phyloP scores from a whole-genome alignment of 2,329 filamentous ascomycete species.

The Hypoxylon sp. region DNA sequence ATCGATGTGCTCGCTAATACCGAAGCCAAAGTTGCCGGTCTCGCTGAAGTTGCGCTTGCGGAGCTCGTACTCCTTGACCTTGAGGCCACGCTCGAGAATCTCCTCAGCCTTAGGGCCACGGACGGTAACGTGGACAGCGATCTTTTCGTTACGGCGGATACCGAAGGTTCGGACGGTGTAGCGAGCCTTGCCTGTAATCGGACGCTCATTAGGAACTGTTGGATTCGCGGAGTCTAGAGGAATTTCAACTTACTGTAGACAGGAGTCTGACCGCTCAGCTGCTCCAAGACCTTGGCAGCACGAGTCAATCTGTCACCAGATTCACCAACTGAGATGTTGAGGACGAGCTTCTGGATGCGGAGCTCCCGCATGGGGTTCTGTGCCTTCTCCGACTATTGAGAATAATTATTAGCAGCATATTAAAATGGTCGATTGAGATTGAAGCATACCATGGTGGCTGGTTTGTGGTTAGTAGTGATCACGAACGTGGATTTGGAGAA shows the following conservation, averaged over 20 bases:
- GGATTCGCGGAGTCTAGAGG: conserved; percentile 32
- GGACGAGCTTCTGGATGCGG: conserved; percentile 81
- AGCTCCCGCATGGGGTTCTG: conserved; percentile 99
- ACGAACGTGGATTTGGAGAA: conserved; percentile 38
- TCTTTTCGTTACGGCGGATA: conserved; percentile 99
- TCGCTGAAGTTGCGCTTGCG: conserved; percentile 99
- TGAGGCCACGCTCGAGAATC: conserved; percentile 99
- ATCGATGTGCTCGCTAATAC: conserved; percentile 99
- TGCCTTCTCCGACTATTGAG: conserved; percentile 82
- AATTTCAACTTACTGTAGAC: conserved; percentile 86
- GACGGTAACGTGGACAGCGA: conserved; percentile 98
- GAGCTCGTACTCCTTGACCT: conserved; percentile 99
- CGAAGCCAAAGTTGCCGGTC: conserved; percentile 99
- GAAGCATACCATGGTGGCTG: conserved; percentile 59
- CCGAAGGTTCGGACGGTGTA: conserved; percentile 99
- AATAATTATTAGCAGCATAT: conserved; percentile 47
- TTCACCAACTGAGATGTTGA: conserved; percentile 95
- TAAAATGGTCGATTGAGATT: background rate
- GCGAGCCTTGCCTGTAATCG: conserved; percentile 88
- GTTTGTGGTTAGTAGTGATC: conserved; percentile 50
- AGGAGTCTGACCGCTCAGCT: conserved; percentile 98
- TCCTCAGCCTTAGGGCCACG: conserved; percentile 99
- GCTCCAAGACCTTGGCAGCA: conserved; percentile 99
- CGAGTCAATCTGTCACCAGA: conserved; percentile 99
- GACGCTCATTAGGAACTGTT: conserved; percentile 39